These are phyloP conservation scores for Clitoria ternatea DNA, from an alignment of 306 rosid species.

Conservation along the genomic window DNA sequence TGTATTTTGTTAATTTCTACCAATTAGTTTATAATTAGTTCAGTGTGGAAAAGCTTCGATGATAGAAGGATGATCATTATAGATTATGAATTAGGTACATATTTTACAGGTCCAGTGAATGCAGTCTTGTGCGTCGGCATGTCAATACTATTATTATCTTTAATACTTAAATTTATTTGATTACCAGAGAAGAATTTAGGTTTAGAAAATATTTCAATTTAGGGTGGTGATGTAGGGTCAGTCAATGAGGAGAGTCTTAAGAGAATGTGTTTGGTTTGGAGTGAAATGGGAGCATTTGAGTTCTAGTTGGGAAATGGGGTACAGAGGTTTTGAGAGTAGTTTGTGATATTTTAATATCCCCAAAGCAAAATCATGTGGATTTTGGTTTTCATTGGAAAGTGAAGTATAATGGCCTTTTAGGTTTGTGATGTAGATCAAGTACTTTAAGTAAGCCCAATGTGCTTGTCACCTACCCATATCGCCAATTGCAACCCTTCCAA, in stretches of 20 bases:
- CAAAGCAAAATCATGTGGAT: conserved; percentile 59
- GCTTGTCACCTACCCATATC: conserved; percentile 26
- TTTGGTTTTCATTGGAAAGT: conserved; percentile 57
- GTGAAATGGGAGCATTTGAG: conserved; percentile 29
- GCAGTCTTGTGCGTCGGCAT: too few species aligned
- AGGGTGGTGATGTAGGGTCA: conserved; percentile 25
- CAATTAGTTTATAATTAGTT: too few species aligned
- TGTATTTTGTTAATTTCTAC: too few species aligned
- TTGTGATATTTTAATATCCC: conserved; percentile 60
- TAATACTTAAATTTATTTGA: too few species aligned
- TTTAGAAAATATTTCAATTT: too few species aligned
- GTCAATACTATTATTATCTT: too few species aligned
- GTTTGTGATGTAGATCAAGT: conserved; percentile 14
- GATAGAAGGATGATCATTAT: too few species aligned
- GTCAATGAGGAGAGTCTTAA: conserved; percentile 26
- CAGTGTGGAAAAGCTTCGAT: too few species aligned
- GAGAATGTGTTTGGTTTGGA: conserved; percentile 23
- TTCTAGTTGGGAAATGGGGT: conserved; percentile 26
- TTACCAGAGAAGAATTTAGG: too few species aligned
- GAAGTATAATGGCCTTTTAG: conserved; percentile 34
- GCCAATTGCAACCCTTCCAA: conserved; percentile 18
- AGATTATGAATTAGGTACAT: too few species aligned
- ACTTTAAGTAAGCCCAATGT: conserved; percentile 36
- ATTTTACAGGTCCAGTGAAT: too few species aligned
- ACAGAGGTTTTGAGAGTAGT: conserved; percentile 22